Percentiles rank a stretch among this genome's conserved stretches.
These are phyloP conservation scores for Dioscorea alata DNA, from an alignment of 106 monocot species.

Conservation along the genomic window DNA sequence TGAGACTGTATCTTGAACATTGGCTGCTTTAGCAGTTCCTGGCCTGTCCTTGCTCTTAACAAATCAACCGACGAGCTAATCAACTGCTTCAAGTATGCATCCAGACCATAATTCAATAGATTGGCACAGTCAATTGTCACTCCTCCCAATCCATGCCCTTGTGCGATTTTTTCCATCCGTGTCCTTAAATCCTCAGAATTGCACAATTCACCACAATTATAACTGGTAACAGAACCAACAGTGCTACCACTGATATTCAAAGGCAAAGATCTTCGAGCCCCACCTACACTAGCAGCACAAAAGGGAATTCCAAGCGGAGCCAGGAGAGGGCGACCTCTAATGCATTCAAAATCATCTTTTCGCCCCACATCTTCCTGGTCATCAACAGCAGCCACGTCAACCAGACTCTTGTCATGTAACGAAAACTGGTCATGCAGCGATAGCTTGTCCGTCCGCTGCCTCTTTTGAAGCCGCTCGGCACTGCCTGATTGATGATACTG, in stretches of 20 bases:
- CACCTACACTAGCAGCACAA: slow-evolving; percentile 58
- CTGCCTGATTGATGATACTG: slow-evolving; percentile 9
- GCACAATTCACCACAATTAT: slow-evolving; percentile 41
- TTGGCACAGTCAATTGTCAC: slow-evolving; percentile 73
- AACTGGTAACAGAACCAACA: slow-evolving; percentile 23
- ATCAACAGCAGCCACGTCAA: slow-evolving; percentile 2
- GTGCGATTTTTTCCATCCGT: slow-evolving; percentile 64
- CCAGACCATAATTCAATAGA: slow-evolving; percentile 76
- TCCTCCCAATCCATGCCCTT: slow-evolving; percentile 46
- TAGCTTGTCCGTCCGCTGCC: slow-evolving; percentile 16
- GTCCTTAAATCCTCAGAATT: slow-evolving; percentile 60
- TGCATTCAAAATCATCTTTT: slow-evolving; percentile 6
- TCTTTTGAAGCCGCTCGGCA: slow-evolving; percentile 27
- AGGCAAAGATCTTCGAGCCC: slow-evolving; percentile 21
- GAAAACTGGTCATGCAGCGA: slow-evolving; percentile 6
- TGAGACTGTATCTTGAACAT: slow-evolving; percentile 28
- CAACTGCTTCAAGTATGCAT: slow-evolving; percentile 72
- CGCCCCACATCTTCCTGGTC: slow-evolving; percentile 16
- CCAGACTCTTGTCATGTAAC: slow-evolving; percentile 2
- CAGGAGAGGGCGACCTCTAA: slow-evolving; percentile 25
- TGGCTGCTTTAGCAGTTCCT: slow-evolving; percentile 21
- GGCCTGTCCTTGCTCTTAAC: slow-evolving; percentile 25
- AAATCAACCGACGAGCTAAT: slow-evolving; percentile 67
- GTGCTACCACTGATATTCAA: slow-evolving; percentile 9
- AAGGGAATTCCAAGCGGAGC: slow-evolving; percentile 91